Conservation (phyloP, 1,284 basidiomycete species). For the Rugosomyces carneus region DNA sequence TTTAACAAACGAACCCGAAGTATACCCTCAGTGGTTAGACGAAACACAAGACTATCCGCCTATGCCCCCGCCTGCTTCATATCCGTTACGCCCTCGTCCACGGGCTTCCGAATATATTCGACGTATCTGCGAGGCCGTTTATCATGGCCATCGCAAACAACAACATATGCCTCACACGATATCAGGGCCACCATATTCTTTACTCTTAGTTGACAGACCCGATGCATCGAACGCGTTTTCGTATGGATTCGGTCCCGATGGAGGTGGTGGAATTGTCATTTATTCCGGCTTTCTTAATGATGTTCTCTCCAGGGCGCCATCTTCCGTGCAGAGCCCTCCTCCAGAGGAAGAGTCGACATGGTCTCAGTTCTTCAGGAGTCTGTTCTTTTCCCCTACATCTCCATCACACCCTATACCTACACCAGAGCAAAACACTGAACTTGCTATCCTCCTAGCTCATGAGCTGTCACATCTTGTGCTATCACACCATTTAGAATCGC, state of each 20-base stretch:
- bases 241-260: conserved; percentile 86
- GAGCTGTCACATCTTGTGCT: conserved; percentile 85
- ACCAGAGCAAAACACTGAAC: conserved; percentile 72
- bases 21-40: conserved; percentile 52
- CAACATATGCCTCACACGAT: conserved; percentile 48
- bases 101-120: conserved; percentile 61
- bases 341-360: conserved; percentile 37
- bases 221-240: conserved; percentile 82
- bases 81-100: conserved; percentile 66
- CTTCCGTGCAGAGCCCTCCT: conserved; percentile 20
- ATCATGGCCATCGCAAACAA: conserved; percentile 28
- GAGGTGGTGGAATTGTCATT: conserved; percentile 84
- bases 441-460: conserved; percentile 83
- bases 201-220: conserved; percentile 78
- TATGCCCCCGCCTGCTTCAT: conserved; percentile 67
- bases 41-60: conserved; percentile 43
- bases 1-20: conserved; percentile 50
- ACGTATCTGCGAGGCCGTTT: conserved; percentile 44
- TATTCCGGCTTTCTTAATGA: conserved; percentile 86
- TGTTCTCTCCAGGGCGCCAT: conserved; percentile 47
- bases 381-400: conserved; percentile 30
- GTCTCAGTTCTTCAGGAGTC: conserved; percentile 41
- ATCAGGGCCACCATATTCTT: conserved; percentile 79
- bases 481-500: conserved; percentile 83
- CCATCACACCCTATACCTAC: conserved; percentile 53